Conservation (phyloP, 352 stramenopile species). For the Globisporangium canariense region DNA sequence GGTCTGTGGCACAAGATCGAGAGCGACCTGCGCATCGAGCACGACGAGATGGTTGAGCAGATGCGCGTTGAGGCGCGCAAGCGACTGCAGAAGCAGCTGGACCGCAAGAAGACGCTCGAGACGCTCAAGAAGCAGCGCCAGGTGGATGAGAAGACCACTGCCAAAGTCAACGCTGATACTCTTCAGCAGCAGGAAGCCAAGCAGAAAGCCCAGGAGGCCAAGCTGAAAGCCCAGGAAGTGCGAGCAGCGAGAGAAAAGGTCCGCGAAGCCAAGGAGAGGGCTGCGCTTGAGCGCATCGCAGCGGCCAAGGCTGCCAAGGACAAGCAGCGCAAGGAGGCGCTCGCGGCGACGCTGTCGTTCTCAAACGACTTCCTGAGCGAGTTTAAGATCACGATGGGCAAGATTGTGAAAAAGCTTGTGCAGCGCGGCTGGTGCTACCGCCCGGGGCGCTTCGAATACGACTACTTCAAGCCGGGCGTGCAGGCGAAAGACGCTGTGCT, state of each 20-base stretch:
- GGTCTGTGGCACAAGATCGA: conserved; percentile 62
- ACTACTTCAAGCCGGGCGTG: conserved; percentile 74
- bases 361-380: conserved; percentile 10
- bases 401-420: conserved; percentile 50
- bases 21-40: conserved; percentile 44
- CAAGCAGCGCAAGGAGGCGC: background rate
- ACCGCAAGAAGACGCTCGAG: conserved; percentile 18
- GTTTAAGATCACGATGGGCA: conserved; percentile 54
- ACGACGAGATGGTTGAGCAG: conserved; percentile 46
- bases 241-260: conserved; percentile 3
- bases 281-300: background rate
- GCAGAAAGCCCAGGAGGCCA: conserved; percentile 2
- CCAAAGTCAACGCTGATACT: conserved; percentile 11
- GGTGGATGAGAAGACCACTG: conserved; percentile 18
- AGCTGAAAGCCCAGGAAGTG: conserved; percentile 2
- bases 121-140: conserved; percentile 26
- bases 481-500: conserved; percentile 44
- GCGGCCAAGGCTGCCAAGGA: background rate
- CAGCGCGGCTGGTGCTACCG: conserved; percentile 64
- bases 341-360: conserved; percentile 7
- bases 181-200: background rate
- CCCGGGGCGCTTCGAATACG: conserved; percentile 75
- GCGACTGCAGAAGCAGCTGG: conserved; percentile 9
- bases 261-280: background rate
- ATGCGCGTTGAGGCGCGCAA: conserved; percentile 40